phyloP scores from a whole-genome alignment of 2,329 filamentous ascomycete species.

The Fusarium scirpi region DNA sequence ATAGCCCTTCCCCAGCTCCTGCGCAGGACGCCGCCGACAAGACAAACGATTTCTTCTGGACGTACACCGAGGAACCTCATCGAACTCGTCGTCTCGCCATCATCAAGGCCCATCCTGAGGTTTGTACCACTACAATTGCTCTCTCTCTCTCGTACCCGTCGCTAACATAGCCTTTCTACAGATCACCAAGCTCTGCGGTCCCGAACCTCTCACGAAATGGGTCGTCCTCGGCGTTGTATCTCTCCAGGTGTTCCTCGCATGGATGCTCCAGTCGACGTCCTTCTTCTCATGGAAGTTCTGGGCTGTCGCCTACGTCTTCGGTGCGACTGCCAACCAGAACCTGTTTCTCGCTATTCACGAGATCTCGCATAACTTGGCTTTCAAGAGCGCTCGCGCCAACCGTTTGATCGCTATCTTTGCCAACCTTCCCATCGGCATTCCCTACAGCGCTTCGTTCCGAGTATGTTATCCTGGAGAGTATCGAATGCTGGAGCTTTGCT shows the following conservation, averaged over 20 bases:
- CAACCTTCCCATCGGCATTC: slow-evolving; percentile 94
- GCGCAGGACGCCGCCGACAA: slow-evolving; percentile 39
- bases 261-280: slow-evolving; percentile 78
- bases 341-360: slow-evolving; percentile 98
- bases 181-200: slow-evolving; percentile 97
- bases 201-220: slow-evolving; percentile 95
- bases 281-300: slow-evolving; percentile 89
- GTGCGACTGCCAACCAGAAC: slow-evolving; percentile 97
- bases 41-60: slow-evolving; percentile 86
- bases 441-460: slow-evolving; percentile 95
- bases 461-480: slow-evolving; percentile 59
- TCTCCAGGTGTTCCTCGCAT: slow-evolving; percentile 83
- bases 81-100: slow-evolving; percentile 90
- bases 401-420: slow-evolving; percentile 90
- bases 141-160: neutral
- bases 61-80: slow-evolving; percentile 98
- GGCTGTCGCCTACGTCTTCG: slow-evolving; percentile 88
- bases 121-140: slow-evolving; percentile 53
- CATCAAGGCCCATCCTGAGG: slow-evolving; percentile 98
- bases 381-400: slow-evolving; percentile 83
- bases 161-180: slow-evolving; percentile 52
- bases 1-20: slow-evolving; percentile 35
- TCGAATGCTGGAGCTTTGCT: slow-evolving; percentile 35
- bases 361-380: slow-evolving; percentile 97
- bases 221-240: slow-evolving; percentile 85